phyloP scores from a whole-genome alignment of 495 filamentous ascomycete species.

The Talaromyces ruber region DNA sequence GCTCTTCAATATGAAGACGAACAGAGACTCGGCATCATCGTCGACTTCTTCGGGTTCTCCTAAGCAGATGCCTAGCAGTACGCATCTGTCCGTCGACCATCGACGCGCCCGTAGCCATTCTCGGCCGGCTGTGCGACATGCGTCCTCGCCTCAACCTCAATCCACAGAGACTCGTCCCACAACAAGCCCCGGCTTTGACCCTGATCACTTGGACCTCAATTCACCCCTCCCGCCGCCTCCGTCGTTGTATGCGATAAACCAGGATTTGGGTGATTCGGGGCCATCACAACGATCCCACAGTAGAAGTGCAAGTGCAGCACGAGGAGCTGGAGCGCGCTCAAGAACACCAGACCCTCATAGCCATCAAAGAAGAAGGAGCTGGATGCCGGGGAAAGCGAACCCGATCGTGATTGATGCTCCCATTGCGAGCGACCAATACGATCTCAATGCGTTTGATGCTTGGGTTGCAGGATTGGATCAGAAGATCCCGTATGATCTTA shows the following conservation, averaged over 20 bases:
- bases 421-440: slow-evolving; percentile 9
- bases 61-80: slow-evolving; percentile 17
- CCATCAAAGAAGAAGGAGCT: slow-evolving; percentile 39
- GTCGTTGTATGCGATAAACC: slow-evolving; percentile 33
- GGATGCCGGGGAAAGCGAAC: slow-evolving; percentile 41
- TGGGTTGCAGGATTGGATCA: slow-evolving; percentile 55
- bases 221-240: slow-evolving; percentile 32
- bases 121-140: slow-evolving; percentile 25
- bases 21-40: slow-evolving; percentile 26
- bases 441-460: slow-evolving; percentile 44
- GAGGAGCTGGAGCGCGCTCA: slow-evolving; percentile 31
- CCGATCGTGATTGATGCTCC: slow-evolving; percentile 27
- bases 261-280: slow-evolving; percentile 28
- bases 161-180: slow-evolving; percentile 17
- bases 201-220: slow-evolving; percentile 14
- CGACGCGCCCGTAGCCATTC: slow-evolving; percentile 21
- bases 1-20: slow-evolving; percentile 33
- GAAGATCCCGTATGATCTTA: slow-evolving; percentile 53
- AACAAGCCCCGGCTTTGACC: slow-evolving; percentile 15
- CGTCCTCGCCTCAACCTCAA: slow-evolving; percentile 24
- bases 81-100: slow-evolving; percentile 7
- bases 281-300: slow-evolving; percentile 26
- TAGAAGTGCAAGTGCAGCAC: slow-evolving; percentile 27
- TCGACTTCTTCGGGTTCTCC: slow-evolving; percentile 18
- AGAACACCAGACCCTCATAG: slow-evolving; percentile 21